Evolutionary conservation across 1,284 basidiomycete genomes (phyloP).

Genomic region (Prillingera fragicola): DNA sequence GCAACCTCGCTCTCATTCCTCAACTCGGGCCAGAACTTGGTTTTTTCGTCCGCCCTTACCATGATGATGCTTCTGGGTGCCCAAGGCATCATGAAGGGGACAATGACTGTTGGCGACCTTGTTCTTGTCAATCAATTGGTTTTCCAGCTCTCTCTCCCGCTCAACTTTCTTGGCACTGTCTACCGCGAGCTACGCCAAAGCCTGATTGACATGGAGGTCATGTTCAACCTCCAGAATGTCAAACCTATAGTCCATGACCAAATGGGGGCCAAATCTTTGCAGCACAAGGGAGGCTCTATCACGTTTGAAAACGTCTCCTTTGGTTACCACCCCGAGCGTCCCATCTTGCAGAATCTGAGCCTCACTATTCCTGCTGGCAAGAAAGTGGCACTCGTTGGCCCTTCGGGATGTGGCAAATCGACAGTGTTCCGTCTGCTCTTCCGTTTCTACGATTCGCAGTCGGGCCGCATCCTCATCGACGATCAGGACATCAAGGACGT

Average conservation of each 20-base stretch:
- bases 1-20: constrained; percentile 87
- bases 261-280: constrained; percentile 62
- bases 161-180: constrained; percentile 95
- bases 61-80: constrained; percentile 95
- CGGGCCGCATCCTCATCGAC: constrained; percentile 67
- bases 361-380: constrained; percentile 92
- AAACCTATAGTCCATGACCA: constrained; percentile 64
- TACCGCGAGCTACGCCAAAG: constrained; percentile 95
- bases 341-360: constrained; percentile 82
- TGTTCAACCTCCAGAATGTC: constrained; percentile 85
- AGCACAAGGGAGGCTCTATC: constrained; percentile 76
- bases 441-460: constrained; percentile 83
- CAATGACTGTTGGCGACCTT: constrained; percentile 95
- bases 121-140: constrained; percentile 99
- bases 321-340: constrained; percentile 81
- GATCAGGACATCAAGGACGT: constrained; percentile 77
- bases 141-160: constrained; percentile 90
- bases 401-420: constrained; percentile 96
- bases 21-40: constrained; percentile 94
- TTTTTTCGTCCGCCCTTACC: constrained; percentile 88
- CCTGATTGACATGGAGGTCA: constrained; percentile 90
- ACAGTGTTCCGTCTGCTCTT: constrained; percentile 92
- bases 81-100: constrained; percentile 86
- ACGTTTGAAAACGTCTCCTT: constrained; percentile 89
- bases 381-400: constrained; percentile 93